A percentile compares a stretch with the other conserved stretches of the same genome.
Evolutionary conservation across 73 alveolate genomes (phyloP).

Genomic region (Tetrahymena borealis): DNA sequence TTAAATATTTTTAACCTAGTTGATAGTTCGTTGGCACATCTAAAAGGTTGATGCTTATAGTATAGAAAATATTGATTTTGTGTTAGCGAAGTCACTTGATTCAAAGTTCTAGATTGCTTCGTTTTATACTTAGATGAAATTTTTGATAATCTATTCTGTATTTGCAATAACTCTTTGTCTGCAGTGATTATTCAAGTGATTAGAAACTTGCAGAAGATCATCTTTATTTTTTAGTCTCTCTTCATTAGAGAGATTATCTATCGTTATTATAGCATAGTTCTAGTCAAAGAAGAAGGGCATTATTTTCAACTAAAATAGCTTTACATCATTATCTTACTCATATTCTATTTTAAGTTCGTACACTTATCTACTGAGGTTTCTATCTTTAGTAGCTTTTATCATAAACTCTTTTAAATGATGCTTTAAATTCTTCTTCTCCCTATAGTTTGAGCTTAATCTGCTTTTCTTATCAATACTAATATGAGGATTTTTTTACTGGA

Average conservation of each 20-base stretch:
- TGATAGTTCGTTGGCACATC: not conserved
- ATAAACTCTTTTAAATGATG: not conserved
- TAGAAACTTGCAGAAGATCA: not conserved
- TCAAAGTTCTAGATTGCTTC: not conserved
- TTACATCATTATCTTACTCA: not conserved
- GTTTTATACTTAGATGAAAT: not conserved
- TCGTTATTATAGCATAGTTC: not conserved
- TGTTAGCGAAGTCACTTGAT: not conserved
- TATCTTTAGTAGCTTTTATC: not conserved
- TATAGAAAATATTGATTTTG: not conserved
- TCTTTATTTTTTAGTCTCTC: not conserved
- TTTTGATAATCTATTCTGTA: not conserved
- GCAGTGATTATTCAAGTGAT: not conserved
- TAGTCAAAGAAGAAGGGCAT: not conserved
- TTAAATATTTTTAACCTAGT: not conserved
- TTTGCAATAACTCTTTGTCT: not conserved
- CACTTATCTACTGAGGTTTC: not conserved
- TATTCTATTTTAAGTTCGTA: not conserved
- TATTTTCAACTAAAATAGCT: not conserved
- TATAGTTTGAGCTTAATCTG: too few relatives aligned
- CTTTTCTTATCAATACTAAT: not conserved
- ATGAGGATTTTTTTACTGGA: not conserved
- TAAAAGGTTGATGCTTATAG: not conserved
- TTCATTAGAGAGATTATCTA: not conserved
- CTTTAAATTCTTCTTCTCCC: not conserved